These are phyloP conservation scores for Globisporangium paroecandrum DNA, from an alignment of 352 stramenopile genomes.

Conservation along the genomic window DNA sequence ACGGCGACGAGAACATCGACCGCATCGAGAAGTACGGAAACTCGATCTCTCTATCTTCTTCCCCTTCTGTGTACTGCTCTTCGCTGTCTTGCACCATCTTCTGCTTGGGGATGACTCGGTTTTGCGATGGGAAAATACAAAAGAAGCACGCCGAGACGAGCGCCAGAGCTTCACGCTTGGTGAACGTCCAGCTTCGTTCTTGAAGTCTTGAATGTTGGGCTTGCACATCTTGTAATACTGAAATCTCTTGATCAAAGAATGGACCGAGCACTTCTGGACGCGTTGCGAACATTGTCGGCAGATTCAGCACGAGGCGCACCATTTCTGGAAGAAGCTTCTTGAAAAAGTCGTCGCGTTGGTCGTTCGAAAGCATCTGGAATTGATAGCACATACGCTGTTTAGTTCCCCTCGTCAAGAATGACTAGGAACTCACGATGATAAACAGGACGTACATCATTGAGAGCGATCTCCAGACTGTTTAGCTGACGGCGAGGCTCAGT, in stretches of 20 bases:
- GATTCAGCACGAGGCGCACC: slow-evolving; percentile 35
- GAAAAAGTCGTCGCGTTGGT: slow-evolving; percentile 41
- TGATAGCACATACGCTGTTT: not conserved
- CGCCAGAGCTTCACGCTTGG: slow-evolving; percentile 42
- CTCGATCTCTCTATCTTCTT: slow-evolving; percentile 20
- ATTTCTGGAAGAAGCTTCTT: slow-evolving; percentile 44
- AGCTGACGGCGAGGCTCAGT: slow-evolving; percentile 25
- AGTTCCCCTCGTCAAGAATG: not conserved
- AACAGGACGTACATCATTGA: slow-evolving; percentile 28
- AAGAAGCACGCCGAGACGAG: slow-evolving; percentile 65
- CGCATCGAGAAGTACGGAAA: slow-evolving; percentile 57
- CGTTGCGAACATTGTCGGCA: slow-evolving; percentile 48
- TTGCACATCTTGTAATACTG: not conserved
- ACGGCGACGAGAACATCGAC: slow-evolving; percentile 31
- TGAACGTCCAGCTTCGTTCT: slow-evolving; percentile 30
- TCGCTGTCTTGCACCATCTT: slow-evolving; percentile 10
- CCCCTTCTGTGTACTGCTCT: not conserved
- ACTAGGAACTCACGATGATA: not conserved
- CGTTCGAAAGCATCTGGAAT: slow-evolving; percentile 33
- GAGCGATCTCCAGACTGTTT: slow-evolving; percentile 36
- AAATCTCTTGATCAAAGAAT: not conserved
- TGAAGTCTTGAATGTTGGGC: slow-evolving; percentile 8
- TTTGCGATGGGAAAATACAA: slow-evolving; percentile 53
- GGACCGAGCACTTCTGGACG: slow-evolving; percentile 39
- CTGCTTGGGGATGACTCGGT: slow-evolving; percentile 11